Percentiles rank a stretch among this genome's conserved stretches.
Evolutionary conservation across 2,329 filamentous ascomycete species (phyloP).

Genomic region (Fusarium fujikuroi): DNA sequence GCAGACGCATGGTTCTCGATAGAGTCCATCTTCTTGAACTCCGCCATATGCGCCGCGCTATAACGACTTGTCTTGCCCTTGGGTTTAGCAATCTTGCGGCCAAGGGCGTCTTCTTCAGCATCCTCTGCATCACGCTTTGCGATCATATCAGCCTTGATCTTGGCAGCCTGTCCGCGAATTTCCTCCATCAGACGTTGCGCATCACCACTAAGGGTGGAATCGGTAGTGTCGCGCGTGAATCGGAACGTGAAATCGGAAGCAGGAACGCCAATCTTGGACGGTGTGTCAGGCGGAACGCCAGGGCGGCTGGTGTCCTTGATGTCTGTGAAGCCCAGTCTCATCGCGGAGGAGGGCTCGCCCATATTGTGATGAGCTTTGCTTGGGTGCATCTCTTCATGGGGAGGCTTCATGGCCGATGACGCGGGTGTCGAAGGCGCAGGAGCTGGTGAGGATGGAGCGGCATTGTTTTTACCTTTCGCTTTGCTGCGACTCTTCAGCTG

Average conservation of each 20-base stretch:
- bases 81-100: constrained; percentile 80
- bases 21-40: constrained; percentile 98
- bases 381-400: constrained; percentile 89
- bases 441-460: constrained; percentile 50
- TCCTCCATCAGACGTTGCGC: constrained; percentile 71
- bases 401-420: constrained; percentile 73
- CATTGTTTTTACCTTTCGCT: constrained; percentile 35
- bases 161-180: constrained; percentile 76
- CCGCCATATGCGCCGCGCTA: constrained; percentile 84
- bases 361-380: constrained; percentile 82
- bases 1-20: constrained; percentile 87
- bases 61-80: constrained; percentile 83
- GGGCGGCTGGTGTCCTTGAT: constrained; percentile 63
- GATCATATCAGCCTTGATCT: constrained; percentile 75
- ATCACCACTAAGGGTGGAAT: constrained; percentile 68
- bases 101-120: constrained; percentile 53
- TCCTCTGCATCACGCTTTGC: constrained; percentile 69
- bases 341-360: constrained; percentile 80
- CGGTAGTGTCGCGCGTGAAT: constrained; percentile 66
- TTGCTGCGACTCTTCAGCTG: constrained; percentile 43
- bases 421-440: constrained; percentile 67
- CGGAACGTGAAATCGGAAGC: constrained; percentile 75
- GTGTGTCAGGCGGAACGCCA: constrained; percentile 65
- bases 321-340: constrained; percentile 84
- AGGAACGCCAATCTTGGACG: constrained; percentile 66